Base-by-base conservation (phyloP, 2,329 filamentous ascomycete genomes). In the Cephalotrichum gorgonifer region DNA sequence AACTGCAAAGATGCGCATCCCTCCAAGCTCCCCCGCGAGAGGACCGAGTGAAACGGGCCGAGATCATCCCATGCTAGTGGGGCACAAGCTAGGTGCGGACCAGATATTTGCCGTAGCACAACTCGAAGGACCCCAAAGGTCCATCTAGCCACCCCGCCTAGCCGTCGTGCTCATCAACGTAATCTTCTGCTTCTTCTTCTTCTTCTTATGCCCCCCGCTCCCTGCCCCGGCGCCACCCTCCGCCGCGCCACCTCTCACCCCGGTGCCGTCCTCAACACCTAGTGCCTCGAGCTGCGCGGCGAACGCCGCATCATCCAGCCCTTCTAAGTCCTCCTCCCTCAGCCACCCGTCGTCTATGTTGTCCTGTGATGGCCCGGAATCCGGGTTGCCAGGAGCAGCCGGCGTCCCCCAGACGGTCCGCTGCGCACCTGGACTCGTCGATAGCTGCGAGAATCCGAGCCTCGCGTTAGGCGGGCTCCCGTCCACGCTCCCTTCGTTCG, bases 331-430 rank as follows among this genome's bases (percentile, higher is more conserved):
- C 58, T 95, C 87, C 2, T 83, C 88, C 57, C 86, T 83, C 15
- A 91, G 70, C 90, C 90, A 96, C 1, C 90, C 91, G 61, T 96
- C 90, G 53, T 89, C 80, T 2, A 64, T 52, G 61, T 61, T 12
- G 66, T 64, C 11, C 45, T 25, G 35, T 44, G n/a, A n/a, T n/a
- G 47, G 31, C 26, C 65, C 65, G 26, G 80, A 58, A 11, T 77
- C 74, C 2, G 82, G 79, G 3, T 79, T 82, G 1, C 68, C 68
- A 0, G 80, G 70, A 3, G 95, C 69, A 0, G 77, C 80, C 3
- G 78, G 74, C 1, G 91, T 97, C n/a, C 91, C 91, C 91, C 91
- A 97, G 1, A 97, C 88, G 0, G 91, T 97, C 53, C 81, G 82
- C 38, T 81, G 79, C 6, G 80, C 83, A 17, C 27, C 15, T 0